Evolutionary conservation across 106 monocot genomes (phyloP), one percentile per base, ranked within the genome.

Genomic region (Platanthera guangdongensis): DNA sequence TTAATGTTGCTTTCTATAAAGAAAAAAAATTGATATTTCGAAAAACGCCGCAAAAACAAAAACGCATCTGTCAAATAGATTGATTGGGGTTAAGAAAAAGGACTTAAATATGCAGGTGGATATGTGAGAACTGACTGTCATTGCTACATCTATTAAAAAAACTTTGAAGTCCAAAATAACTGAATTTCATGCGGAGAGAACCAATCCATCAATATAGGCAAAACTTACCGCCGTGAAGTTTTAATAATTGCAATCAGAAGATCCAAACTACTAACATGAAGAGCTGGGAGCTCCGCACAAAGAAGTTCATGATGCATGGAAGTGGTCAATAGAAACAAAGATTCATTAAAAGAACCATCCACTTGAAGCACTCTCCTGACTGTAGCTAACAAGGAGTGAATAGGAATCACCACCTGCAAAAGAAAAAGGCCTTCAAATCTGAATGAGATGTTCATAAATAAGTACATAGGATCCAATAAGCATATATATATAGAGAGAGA

Each of bases 231-330:
- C 51, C 82, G 63, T 32, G 86, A 47, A 68, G 88, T 86, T 72
- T 90, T 89, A 52, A 94, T 82, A n/a, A 80, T 73, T 47, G 89
- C 82, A 80, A 78, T 86, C 68, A 99, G 78, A 82, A 94, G 89
- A 81, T 99, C 85, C 84, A 99, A 82, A 73, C 74, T 77, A 52
- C 71, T 57, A 51, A 89, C 68, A 79, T 99, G 97, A 68, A 99
- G 75, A 19, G 73, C 52, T 72, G 97, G 91, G 83, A 99, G 89
- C 65, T 82, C 94, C 11, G 81, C 80, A 85, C 97, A 99, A 12
- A 99, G 76, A 84, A 94, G 83, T 81, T 99, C 97, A 81, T 99
- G 94, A 77, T 94, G 88, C 84, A 90, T 65, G 51, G 86, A 60
- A 78, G 94, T 90, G 22, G 86, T 87, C 73, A 90, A 93, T 18